Percentiles rank a stretch among this genome's conserved stretches.
These are phyloP conservation scores for Neurospora sp. DNA, from an alignment of 495 filamentous ascomycete genomes.

Conservation along the genomic window DNA sequence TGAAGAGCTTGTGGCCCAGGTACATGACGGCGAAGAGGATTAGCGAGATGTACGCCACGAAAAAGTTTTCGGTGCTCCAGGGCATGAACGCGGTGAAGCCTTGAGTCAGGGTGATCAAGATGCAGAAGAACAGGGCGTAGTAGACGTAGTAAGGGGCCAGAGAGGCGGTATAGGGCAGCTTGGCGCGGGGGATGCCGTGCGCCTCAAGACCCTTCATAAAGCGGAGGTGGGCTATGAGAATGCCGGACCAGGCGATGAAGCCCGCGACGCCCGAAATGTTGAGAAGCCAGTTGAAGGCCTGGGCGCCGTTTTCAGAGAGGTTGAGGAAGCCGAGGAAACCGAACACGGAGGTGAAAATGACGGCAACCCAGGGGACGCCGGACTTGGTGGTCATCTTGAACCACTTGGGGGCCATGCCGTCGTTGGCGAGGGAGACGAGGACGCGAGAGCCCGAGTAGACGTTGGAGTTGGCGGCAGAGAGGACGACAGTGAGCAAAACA, in stretches of 20 bases:
- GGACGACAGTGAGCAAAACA: slow-evolving; percentile 54
- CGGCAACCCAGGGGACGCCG: slow-evolving; percentile 35
- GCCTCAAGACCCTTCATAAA: slow-evolving; percentile 51
- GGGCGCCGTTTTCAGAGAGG: slow-evolving; percentile 32
- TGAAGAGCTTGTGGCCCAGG: slow-evolving; percentile 44
- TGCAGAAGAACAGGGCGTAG: slow-evolving; percentile 54
- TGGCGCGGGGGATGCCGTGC: slow-evolving; percentile 42
- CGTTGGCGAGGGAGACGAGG: slow-evolving; percentile 50
- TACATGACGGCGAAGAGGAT: slow-evolving; percentile 52
- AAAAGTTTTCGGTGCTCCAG: slow-evolving; percentile 50
- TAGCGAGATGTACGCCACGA: slow-evolving; percentile 51
- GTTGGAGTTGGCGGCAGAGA: slow-evolving; percentile 46
- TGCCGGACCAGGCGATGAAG: slow-evolving; percentile 56
- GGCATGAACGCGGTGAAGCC: slow-evolving; percentile 59
- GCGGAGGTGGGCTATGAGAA: slow-evolving; percentile 48
- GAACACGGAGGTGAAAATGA: slow-evolving; percentile 30
- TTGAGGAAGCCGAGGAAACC: slow-evolving; percentile 49
- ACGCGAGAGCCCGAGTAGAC: slow-evolving; percentile 56
- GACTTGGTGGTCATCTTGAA: slow-evolving; percentile 25
- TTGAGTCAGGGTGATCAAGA: slow-evolving; percentile 56
- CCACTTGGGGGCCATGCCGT: slow-evolving; percentile 48
- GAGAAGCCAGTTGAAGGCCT: slow-evolving; percentile 48
- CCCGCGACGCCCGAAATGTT: slow-evolving; percentile 59
- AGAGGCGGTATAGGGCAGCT: slow-evolving; percentile 47
- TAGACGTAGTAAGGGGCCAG: slow-evolving; percentile 50